Evolutionary conservation across 2,329 filamentous ascomycete genomes (phyloP).

Genomic region (Rugonectria rugulosa): DNA sequence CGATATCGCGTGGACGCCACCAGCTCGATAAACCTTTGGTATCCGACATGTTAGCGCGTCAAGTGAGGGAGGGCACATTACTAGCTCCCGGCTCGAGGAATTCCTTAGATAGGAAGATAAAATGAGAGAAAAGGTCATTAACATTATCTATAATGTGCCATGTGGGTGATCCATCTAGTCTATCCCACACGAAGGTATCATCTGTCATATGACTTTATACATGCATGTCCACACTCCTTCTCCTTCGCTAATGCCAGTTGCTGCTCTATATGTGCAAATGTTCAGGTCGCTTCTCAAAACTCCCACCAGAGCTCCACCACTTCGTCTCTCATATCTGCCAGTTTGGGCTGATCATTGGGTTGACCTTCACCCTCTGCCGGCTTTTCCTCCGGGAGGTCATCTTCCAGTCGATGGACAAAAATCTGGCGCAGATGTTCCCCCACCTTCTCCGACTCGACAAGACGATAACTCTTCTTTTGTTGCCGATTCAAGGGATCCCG

Average conservation of each 20-base stretch:
- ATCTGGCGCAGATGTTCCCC: constrained; percentile 59
- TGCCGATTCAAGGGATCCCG: constrained; percentile 44
- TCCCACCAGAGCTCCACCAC: constrained; percentile 60
- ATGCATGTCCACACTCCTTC: constrained; percentile 16
- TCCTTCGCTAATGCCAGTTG: constrained; percentile 2
- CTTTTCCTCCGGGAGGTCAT: constrained; percentile 43
- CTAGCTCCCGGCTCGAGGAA: constrained; percentile 5
- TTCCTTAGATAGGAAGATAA: constrained; percentile 19
- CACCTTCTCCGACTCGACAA: constrained; percentile 54
- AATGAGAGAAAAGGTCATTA: constrained; percentile 31
- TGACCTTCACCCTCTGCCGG: constrained; percentile 26
- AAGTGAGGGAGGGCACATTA: constrained; percentile 1
- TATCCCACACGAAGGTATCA: constrained; percentile 32
- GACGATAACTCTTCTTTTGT: constrained; percentile 60
- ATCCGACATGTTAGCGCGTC: constrained; percentile 8
- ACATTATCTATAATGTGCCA: constrained; percentile 30
- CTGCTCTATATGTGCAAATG: neutral
- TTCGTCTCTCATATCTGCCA: constrained; percentile 47
- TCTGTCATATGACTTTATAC: constrained; percentile 29
- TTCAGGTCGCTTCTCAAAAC: too few species aligned
- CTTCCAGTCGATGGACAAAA: constrained; percentile 57
- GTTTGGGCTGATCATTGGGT: constrained; percentile 17
- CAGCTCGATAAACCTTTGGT: constrained; percentile 9
- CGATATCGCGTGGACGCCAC: constrained; percentile 20
- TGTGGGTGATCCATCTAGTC: constrained; percentile 26